Base-by-base conservation (phyloP, 2,329 filamentous ascomycete genomes). In the Boeremia lycopersici region DNA sequence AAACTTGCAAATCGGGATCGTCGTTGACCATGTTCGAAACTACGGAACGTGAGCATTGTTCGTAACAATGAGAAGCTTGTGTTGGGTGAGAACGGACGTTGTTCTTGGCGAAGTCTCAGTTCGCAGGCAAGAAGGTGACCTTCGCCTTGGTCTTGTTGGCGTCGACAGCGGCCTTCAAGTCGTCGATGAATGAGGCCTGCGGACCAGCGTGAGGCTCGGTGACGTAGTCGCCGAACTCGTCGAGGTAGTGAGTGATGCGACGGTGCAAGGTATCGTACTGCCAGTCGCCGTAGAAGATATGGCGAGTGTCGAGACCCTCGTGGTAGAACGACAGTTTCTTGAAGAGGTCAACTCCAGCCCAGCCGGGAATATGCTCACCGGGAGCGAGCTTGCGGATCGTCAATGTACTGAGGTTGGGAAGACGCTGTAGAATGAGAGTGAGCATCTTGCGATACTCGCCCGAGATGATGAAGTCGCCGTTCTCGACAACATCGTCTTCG, bases 261-360 rank as follows among this genome's bases (percentile, higher is more conserved):
- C 34, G 34, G 30, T 66, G 56, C 2, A 49, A 7, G 9, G 38
- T 59, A 8, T 66, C 65, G 45, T 68, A 66, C 48, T 63, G 51
- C 52, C 56, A 66, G 31, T 56, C 55, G 9, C 57, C 62, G 29
- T 66, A 68, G 53, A 53, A 62, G 41, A 64, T 50, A 10, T 35
- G 1, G 17, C 60, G 59, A 25, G 47, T 51, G 19, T 57, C 41
- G 10, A 64, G 35, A 6, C 17, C 19, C 0, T 49, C 30, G 15
- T 38, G n/a, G 40, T 59, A 62, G 44, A 57, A 64, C 1, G 64
- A 66, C 7, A 67, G 34, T 2, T 50, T 7, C 30, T 54, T 41
- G 28, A 66, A 39, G 7, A 45, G 23, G 4, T 55, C 12, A 2
- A 26, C 26, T 1, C 56, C 53, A 5, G 34, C 12, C 55, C 61